These are phyloP conservation scores for Kodamaea fungicola DNA, from an alignment of 1,139 yeast species.

Conservation along the genomic window DNA sequence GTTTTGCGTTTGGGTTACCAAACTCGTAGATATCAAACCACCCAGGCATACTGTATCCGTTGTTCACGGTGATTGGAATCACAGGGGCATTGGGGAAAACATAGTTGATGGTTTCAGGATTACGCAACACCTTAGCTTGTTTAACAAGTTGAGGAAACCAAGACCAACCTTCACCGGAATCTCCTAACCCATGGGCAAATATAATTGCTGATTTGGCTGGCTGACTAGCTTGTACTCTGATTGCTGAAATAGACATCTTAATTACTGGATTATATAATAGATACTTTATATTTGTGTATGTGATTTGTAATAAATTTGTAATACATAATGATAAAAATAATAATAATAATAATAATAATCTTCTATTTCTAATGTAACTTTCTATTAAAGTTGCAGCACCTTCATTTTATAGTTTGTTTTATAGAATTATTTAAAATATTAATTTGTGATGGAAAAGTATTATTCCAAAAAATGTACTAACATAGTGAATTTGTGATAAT, in stretches of 20 bases:
- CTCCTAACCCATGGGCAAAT: constrained; percentile 89
- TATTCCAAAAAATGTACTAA: too few relatives aligned
- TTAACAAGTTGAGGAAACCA: constrained; percentile 58
- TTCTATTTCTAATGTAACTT: not conserved
- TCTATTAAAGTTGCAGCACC: too few relatives aligned
- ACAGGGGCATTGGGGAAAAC: constrained; percentile 87
- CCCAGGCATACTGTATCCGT: constrained; percentile 68
- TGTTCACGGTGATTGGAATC: constrained; percentile 64
- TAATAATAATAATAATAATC: not conserved
- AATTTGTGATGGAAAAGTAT: too few relatives aligned
- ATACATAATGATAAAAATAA: not conserved
- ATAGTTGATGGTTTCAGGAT: constrained; percentile 62
- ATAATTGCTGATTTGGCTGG: constrained; percentile 60
- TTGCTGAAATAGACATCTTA: constrained; percentile 22
- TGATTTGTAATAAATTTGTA: too few relatives aligned
- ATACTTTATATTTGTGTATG: too few relatives aligned
- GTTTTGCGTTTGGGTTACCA: constrained; percentile 44
- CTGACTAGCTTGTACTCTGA: constrained; percentile 41
- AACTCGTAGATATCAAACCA: constrained; percentile 82
- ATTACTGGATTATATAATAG: not conserved
- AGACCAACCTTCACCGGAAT: constrained; percentile 85
- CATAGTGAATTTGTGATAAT: too few relatives aligned
- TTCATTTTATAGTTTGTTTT: too few relatives aligned
- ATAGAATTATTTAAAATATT: too few relatives aligned
- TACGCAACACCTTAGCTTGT: constrained; percentile 40